These are phyloP conservation scores for Annona squamosa DNA, from an alignment of 164 flowering plant species.

Conservation along the genomic window DNA sequence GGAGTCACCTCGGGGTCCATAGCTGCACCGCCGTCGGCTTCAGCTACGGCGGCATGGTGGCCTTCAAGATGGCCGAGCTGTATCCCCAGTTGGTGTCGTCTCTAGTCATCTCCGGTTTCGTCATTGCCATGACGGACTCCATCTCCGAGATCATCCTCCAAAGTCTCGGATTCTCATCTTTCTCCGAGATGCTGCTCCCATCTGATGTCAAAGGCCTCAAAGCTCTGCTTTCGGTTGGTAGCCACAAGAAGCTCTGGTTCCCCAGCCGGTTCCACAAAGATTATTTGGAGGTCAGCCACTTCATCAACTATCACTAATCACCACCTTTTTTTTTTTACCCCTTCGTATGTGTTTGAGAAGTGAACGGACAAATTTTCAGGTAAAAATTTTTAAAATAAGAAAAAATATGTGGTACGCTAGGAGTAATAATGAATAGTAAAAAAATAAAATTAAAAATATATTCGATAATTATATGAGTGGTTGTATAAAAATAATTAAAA, in stretches of 20 bases:
- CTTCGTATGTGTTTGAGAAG: background rate
- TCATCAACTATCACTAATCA: too few species aligned
- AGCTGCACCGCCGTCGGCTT: slow-evolving; percentile 60
- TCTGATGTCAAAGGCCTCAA: slow-evolving; percentile 58
- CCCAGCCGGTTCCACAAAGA: slow-evolving; percentile 56
- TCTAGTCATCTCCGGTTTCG: slow-evolving; percentile 64
- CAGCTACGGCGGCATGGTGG: slow-evolving; percentile 87
- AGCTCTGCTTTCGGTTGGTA: slow-evolving; percentile 53
- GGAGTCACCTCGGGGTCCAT: slow-evolving; percentile 44
- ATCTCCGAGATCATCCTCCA: slow-evolving; percentile 26
- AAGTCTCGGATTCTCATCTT: slow-evolving; percentile 53
- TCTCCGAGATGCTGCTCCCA: slow-evolving; percentile 61
- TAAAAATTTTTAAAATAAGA: too few species aligned
- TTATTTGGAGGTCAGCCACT: slow-evolving; percentile 48
- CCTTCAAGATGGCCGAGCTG: slow-evolving; percentile 58
- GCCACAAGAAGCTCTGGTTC: slow-evolving; percentile 62
- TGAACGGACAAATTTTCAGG: background rate
- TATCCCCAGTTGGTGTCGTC: slow-evolving; percentile 46
- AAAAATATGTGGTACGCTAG: too few species aligned
- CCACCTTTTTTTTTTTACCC: background rate
- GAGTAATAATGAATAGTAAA: too few species aligned
- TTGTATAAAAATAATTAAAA: too few species aligned
- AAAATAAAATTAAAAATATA: too few species aligned
- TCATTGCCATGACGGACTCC: slow-evolving; percentile 57
- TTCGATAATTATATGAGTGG: too few species aligned